A percentile compares a stretch with the other conserved stretches of the same genome.
These are phyloP conservation scores for Rhodomyrtus psidioides DNA, from an alignment of 441 rosid species.

Conservation along the genomic window DNA sequence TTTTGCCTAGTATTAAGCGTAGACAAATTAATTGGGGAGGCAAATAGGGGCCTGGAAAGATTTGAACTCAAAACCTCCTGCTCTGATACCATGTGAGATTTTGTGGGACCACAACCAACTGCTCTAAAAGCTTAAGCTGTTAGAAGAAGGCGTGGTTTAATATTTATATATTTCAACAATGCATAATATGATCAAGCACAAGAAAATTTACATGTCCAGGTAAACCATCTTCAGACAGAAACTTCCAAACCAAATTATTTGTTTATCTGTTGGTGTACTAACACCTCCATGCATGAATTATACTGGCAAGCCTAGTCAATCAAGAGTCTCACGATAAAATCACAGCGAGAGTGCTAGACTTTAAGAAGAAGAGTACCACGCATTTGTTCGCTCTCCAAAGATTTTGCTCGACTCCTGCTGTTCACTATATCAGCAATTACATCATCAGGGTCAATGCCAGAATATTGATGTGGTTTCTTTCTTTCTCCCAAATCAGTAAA, in stretches of 20 bases:
- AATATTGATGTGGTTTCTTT: slow-evolving; percentile 21
- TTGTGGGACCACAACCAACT: too few relatives aligned
- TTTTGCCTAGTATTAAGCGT: too few relatives aligned
- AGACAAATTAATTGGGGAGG: too few relatives aligned
- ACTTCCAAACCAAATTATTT: neutral
- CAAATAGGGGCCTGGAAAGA: too few relatives aligned
- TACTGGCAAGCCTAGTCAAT: neutral
- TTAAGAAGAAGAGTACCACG: slow-evolving; percentile 1
- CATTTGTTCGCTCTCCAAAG: slow-evolving; percentile 35
- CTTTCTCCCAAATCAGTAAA: slow-evolving; percentile 36
- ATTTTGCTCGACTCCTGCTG: slow-evolving; percentile 25
- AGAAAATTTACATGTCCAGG: neutral
- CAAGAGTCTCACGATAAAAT: neutral
- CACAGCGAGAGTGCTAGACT: neutral
- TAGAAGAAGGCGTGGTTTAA: too few relatives aligned
- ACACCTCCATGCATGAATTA: neutral
- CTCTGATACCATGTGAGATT: too few relatives aligned
- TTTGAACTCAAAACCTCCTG: too few relatives aligned
- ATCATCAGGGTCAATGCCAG: slow-evolving; percentile 19
- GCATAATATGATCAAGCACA: neutral
- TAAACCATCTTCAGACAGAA: neutral
- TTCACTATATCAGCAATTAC: slow-evolving; percentile 39
- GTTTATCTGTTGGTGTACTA: neutral
- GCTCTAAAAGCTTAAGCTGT: too few relatives aligned
- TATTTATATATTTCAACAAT: too few relatives aligned